Conservation (phyloP, 768 basidiomycete species). For the Rickenella mellea region DNA sequence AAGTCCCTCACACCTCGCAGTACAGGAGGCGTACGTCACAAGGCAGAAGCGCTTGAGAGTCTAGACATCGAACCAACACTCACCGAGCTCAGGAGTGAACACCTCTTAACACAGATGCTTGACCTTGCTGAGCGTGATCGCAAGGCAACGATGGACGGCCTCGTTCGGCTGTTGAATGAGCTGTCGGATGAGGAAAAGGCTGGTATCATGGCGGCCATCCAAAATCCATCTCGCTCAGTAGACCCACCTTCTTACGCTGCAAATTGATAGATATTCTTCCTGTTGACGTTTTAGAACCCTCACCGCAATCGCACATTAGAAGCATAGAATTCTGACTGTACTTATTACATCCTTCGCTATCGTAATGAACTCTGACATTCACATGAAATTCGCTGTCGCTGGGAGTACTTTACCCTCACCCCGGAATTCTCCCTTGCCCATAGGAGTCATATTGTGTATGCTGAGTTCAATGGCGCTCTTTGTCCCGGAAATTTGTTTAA, state of each 20-base stretch:
- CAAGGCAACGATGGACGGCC: constrained; percentile 66
- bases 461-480: no score
- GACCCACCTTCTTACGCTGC: constrained; percentile 1
- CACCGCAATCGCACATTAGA: no score
- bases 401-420: no score
- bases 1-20: constrained; percentile 50
- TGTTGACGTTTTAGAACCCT: no score
- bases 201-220: constrained; percentile 49
- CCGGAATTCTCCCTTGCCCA: no score
- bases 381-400: no score
- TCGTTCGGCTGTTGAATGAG: constrained; percentile 62
- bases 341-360: no score
- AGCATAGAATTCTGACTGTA: no score
- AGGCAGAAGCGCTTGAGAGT: constrained; percentile 60
- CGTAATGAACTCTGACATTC: no score
- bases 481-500: no score
- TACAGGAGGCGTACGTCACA: constrained; percentile 41
- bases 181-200: constrained; percentile 67
- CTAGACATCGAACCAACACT: constrained; percentile 57
- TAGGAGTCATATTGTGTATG: no score
- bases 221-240: constrained; percentile 33
- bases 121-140: constrained; percentile 65
- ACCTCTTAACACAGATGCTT: constrained; percentile 57
- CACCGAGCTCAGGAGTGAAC: constrained; percentile 58
- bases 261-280: no score